A percentile compares a stretch with the other conserved stretches of the same genome.
Conservation (phyloP, 129 eudicot species). For the Chrysanthemum seticuspe region DNA sequence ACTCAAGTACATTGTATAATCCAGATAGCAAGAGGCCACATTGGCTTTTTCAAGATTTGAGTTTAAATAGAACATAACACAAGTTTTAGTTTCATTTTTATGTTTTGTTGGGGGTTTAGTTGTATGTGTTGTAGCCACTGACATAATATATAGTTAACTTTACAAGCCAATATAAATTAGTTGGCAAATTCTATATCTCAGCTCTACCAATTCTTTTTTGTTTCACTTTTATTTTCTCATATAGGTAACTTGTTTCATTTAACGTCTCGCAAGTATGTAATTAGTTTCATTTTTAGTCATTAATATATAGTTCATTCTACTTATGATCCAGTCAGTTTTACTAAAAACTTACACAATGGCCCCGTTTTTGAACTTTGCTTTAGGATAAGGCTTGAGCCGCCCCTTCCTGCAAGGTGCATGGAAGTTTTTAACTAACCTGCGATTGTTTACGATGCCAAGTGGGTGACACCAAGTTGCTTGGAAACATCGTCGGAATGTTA, state of each 20-base stretch:
- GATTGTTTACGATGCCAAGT: too few relatives aligned
- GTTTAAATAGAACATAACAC: slow-evolving; percentile 44
- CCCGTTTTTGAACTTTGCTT: too few relatives aligned
- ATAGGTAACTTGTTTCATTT: too few relatives aligned
- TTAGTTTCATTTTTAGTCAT: too few relatives aligned
- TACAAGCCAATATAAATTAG: slow-evolving; percentile 22
- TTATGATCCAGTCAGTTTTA: too few relatives aligned
- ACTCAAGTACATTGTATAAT: slow-evolving; percentile 31
- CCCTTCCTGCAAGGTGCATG: too few relatives aligned
- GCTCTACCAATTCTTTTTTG: not conserved
- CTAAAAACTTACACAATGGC: too few relatives aligned
- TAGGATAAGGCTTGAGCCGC: too few relatives aligned
- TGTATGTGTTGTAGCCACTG: slow-evolving; percentile 14
- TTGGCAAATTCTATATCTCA: slow-evolving; percentile 1
- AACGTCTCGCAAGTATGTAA: not conserved
- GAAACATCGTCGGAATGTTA: too few relatives aligned
- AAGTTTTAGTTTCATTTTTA: not conserved
- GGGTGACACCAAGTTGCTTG: too few relatives aligned
- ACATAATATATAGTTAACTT: slow-evolving; percentile 16
- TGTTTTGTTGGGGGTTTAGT: not conserved
- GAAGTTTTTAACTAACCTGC: too few relatives aligned
- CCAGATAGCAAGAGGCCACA: slow-evolving; percentile 43
- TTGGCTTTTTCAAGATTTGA: slow-evolving; percentile 50
- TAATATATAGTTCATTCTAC: too few relatives aligned
- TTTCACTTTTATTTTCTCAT: not conserved